These are phyloP conservation scores for Chlorella sp. DNA, from an alignment of 139 green algal genomes.

Conservation along the genomic window DNA sequence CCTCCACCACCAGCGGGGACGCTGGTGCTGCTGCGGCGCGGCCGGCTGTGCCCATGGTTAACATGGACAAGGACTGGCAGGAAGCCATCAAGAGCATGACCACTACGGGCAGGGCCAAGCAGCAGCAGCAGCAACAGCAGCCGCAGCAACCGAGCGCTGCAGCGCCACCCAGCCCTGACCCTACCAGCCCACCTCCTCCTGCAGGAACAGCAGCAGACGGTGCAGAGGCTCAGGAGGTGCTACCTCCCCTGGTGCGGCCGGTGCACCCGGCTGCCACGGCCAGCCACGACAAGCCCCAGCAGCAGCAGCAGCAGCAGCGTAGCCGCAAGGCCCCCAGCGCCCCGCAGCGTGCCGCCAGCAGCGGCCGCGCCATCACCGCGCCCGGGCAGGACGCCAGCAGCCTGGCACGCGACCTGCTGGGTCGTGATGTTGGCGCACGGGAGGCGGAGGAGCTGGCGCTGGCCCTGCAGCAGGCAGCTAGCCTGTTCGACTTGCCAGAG, in stretches of 20 bases:
- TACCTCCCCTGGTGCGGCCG: neutral
- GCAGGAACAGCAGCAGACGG: neutral
- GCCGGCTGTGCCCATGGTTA: neutral
- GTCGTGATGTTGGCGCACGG: neutral
- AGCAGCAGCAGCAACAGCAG: no score
- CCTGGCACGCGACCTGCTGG: neutral
- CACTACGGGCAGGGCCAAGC: no score
- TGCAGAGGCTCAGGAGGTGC: neutral
- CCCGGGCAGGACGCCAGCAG: neutral
- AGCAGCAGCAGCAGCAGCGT: neutral
- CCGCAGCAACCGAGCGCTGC: no score
- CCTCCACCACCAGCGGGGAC: neutral
- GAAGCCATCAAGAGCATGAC: no score
- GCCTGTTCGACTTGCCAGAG: neutral
- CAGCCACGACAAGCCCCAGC: neutral
- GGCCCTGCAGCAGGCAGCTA: neutral
- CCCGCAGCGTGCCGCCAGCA: neutral
- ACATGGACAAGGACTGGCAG: no score
- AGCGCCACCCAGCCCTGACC: no score
- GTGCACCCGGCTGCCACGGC: neutral
- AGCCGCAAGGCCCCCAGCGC: neutral
- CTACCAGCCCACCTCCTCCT: no score
- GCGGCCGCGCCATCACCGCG: neutral
- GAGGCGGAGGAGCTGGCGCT: neutral
- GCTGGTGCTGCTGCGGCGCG: neutral